Percentiles rank a stretch among this genome's conserved stretches.
Evolutionary conservation across 129 eudicot species (phyloP).

Genomic region (Dittrichia graveolens): DNA sequence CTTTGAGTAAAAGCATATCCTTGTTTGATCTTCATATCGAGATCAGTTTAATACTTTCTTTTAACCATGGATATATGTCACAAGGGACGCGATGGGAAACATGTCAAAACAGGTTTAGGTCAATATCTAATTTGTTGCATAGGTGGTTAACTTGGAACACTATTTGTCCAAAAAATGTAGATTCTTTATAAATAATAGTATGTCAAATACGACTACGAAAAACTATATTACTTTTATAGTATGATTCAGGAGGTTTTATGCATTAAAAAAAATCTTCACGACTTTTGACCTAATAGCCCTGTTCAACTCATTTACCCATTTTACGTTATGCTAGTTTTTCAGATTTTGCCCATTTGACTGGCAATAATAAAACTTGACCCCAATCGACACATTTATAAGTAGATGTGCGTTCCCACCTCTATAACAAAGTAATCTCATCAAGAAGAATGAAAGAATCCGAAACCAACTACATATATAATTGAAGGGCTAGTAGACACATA

Average conservation of each 20-base stretch:
- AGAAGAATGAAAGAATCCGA: not conserved
- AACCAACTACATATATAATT: conserved; percentile 23
- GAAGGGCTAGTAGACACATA: conserved; percentile 24
- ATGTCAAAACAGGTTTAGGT: not conserved
- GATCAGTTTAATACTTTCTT: not conserved
- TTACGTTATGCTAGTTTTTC: too few relatives aligned
- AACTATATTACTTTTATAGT: not conserved
- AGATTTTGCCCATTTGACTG: not conserved
- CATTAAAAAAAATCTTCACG: too few relatives aligned
- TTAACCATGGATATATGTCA: not conserved
- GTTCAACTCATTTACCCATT: too few relatives aligned
- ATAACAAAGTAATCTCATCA: conserved; percentile 8
- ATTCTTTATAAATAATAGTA: not conserved
- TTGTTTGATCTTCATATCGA: too few relatives aligned
- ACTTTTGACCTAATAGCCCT: too few relatives aligned
- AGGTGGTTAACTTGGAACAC: too few relatives aligned
- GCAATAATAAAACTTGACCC: not conserved
- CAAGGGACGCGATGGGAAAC: not conserved
- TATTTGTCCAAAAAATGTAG: not conserved
- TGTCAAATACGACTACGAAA: too few relatives aligned
- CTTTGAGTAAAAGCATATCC: not conserved
- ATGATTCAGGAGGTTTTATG: not conserved
- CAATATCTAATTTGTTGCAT: not conserved
- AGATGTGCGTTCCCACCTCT: not conserved
- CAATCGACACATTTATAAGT: not conserved